A percentile compares a stretch with the other conserved stretches of the same genome.
Evolutionary conservation across 1,284 basidiomycete genomes (phyloP).

Genomic region (Termitomyces sp.): DNA sequence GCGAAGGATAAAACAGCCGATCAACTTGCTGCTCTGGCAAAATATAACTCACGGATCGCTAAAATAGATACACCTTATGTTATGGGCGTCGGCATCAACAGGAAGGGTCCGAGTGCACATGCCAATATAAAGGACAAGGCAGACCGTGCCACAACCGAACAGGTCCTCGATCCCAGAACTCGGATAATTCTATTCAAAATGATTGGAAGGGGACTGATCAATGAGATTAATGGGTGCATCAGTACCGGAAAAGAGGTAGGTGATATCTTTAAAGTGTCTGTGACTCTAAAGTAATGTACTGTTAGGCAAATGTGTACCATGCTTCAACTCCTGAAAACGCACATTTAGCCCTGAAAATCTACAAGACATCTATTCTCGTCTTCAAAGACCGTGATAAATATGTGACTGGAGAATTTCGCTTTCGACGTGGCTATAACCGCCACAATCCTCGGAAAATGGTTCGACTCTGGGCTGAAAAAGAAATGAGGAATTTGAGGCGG

Average conservation of each 20-base stretch:
- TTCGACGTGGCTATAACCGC: conserved; percentile 87
- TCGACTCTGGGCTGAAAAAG: conserved; percentile 97
- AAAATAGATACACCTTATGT: conserved; percentile 72
- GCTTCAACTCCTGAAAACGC: conserved; percentile 60
- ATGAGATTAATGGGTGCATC: conserved; percentile 89
- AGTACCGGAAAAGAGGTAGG: conserved; percentile 93
- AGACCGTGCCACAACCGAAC: conserved; percentile 91
- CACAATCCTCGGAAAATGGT: conserved; percentile 99
- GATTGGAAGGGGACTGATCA: conserved; percentile 81
- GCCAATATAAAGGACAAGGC: conserved; percentile 90
- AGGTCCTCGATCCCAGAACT: conserved; percentile 89
- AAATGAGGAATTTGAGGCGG: conserved; percentile 92
- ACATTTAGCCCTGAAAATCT: conserved; percentile 92
- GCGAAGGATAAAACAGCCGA: conserved; percentile 55
- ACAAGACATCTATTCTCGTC: conserved; percentile 95
- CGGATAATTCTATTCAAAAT: conserved; percentile 90
- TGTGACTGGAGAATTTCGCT: conserved; percentile 88
- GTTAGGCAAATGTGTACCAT: conserved; percentile 90
- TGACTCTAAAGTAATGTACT: conserved; percentile 9
- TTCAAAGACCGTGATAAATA: conserved; percentile 98
- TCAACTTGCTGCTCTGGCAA: conserved; percentile 66
- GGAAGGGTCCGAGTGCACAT: conserved; percentile 82
- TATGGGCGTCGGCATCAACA: conserved; percentile 78
- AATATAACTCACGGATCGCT: conserved; percentile 64
- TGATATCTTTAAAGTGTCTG: neutral